Evolutionary conservation across 2,329 filamentous ascomycete genomes (phyloP), one percentile per base, ranked within the genome.

Genomic region (Plenodomus biglobosus): DNA sequence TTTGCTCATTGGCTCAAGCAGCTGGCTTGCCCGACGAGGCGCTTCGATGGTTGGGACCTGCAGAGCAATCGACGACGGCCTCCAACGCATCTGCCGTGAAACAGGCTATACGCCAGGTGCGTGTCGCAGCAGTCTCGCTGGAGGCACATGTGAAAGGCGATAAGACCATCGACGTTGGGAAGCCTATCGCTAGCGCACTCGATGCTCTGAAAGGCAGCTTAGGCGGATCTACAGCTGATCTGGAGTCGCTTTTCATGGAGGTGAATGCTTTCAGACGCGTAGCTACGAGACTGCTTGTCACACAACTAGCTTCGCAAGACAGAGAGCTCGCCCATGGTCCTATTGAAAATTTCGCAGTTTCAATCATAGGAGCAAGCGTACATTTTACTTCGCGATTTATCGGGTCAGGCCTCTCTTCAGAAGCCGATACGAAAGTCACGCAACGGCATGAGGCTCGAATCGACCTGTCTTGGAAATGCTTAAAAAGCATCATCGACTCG

Each of bases 211-310:
- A 50, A 10, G 65, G 65, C 16, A 65, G 58, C 32, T 46, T 72
- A 18, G 60, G 57, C 22, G 71, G 70, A 16, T 64, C 69, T 21
- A 45, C 58, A 2, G 41, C 58, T 16, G 70, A 72, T 17, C 55
- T 73, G 10, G 71, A 74, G 44, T 48, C 55, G 5, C 54, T 75
- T 6, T 66, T 73, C 39, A 52, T 65, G 30, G 71, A 75, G 47
- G 62, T 65, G 2, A 66, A 68, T 44, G 53, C 61, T 5, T 46
- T 73, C 21, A 59, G 71, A 44, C 65, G 67, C 40, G 53, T 59
- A 30, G 69, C 66, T 17, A 64, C 60, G 6, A 59, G 59, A 49
- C 44, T 60, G 5, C 53, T 71, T 8, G 51, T 56, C 22, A 49
- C 53, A 35, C 44, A 38, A 17, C 40, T 50, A 40, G 57, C 52